Conservation (phyloP, 2,329 filamentous ascomycete genomes). For the Stagonosporopsis rhizophila region DNA sequence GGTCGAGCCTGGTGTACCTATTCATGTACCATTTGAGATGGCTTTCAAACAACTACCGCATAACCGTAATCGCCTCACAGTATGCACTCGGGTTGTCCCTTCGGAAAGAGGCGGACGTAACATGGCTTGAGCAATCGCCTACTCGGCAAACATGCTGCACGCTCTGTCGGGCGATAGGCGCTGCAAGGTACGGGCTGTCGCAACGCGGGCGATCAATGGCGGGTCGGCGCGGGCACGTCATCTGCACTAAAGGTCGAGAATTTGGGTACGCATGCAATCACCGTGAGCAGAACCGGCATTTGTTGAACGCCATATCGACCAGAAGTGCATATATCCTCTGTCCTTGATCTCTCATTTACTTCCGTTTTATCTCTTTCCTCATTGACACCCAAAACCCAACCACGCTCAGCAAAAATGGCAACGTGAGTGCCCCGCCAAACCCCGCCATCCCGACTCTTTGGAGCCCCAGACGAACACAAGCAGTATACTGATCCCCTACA, state of each 20-base stretch:
- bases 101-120: neutral
- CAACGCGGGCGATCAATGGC: conserved; percentile 11
- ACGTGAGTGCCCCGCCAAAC: conserved; percentile 45
- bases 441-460: conserved; percentile 26
- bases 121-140: neutral
- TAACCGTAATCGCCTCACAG: neutral
- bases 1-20: too few species aligned
- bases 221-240: conserved; percentile 20
- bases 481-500: conserved; percentile 46
- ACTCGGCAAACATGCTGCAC: neutral
- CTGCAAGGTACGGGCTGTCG: conserved; percentile 18
- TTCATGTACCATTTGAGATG: neutral
- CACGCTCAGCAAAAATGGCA: conserved; percentile 35
- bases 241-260: conserved; percentile 18
- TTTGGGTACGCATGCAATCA: conserved; percentile 19
- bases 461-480: neutral
- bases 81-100: neutral
- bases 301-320: conserved; percentile 8
- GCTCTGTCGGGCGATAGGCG: conserved; percentile 15
- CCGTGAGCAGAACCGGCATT: conserved; percentile 12
- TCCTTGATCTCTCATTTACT: neutral
- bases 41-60: too few species aligned
- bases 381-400: neutral
- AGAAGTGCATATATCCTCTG: conserved; percentile 1
- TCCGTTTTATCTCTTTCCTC: neutral